phyloP scores from a whole-genome alignment of 331 rosid species.

The Ulmus americana region DNA sequence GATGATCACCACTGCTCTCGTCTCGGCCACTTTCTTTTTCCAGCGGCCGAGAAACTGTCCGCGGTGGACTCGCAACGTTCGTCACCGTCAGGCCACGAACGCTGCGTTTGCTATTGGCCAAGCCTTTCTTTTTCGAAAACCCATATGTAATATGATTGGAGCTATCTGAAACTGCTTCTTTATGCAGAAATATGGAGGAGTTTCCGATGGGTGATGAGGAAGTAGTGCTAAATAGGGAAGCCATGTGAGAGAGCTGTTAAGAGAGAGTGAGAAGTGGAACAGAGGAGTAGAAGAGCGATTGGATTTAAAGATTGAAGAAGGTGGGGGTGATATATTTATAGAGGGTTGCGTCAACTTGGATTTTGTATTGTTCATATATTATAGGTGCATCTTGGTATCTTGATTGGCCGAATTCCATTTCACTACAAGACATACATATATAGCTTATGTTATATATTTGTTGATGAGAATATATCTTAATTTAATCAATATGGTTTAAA shows the following conservation, averaged over 20 bases:
- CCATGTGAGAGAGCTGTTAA: too few species aligned
- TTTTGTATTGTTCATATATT: conserved; percentile 5
- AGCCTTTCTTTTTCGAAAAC: background rate
- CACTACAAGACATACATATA: conserved; percentile 44
- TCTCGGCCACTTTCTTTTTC: conserved; percentile 4
- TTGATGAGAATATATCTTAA: too few species aligned
- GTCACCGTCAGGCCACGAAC: conserved; percentile 30
- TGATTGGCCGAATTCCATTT: conserved; percentile 37
- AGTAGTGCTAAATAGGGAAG: too few species aligned
- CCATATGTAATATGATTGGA: conserved; percentile 6
- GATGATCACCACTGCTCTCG: conserved; percentile 30
- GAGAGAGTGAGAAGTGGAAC: background rate
- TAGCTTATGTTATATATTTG: too few species aligned
- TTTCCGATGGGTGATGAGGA: too few species aligned
- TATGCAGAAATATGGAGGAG: too few species aligned
- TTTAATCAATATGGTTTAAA: too few species aligned
- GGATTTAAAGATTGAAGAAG: conserved; percentile 1
- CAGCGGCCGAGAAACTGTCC: conserved; percentile 24
- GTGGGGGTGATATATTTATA: conserved; percentile 30
- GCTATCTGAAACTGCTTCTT: conserved; percentile 30
- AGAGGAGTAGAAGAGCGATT: background rate
- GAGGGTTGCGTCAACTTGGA: conserved; percentile 14
- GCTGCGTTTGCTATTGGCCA: conserved; percentile 12
- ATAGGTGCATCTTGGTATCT: conserved; percentile 42
- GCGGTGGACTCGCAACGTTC: conserved; percentile 47